Base-by-base conservation (phyloP, 768 basidiomycete genomes). In the Tricholoma furcatifolium region DNA sequence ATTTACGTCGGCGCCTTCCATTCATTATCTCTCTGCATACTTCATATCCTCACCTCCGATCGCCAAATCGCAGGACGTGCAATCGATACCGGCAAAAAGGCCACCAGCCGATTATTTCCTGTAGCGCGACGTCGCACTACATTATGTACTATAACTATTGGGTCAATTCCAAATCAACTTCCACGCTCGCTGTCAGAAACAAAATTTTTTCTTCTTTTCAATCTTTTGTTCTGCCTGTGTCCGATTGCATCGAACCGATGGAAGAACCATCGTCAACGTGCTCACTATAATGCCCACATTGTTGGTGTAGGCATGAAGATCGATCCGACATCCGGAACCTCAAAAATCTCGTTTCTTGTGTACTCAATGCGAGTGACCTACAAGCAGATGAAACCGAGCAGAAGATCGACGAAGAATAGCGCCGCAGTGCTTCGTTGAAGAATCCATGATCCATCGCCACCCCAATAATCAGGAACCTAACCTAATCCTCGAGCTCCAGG, bases 61-160 rank as follows among this genome's bases (percentile, higher is more conserved):
- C n/a, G 32, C 38, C 18, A 31, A 36, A 39, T 31, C 44, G 10
- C 62, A 93, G 89, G 92, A 93, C 57, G 83, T 91, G 31, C 80
- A 82, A 54, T 89, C 88, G 24, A 83, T 90, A 65, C 90, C 89
- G 23, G 83, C 87, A 27, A 91, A 91, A 73, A 80, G 90, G 3
- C 90, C 91, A 18, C 89, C 90, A 17, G 87, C 91, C 38, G 91
- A 93, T 68, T 93, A 93, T 63, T 93, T 93, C 70, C 71, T 93
- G 44, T 92, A 69, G 69, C 12, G 18, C 11, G 20, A 27, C 23
- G 20, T 15, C 51, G 41, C 40, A 32, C 42, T 14, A 17, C 17
- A 9, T 12, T 7, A 10, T 51, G 49, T 55, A 50, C 38, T 20
- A 55, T 47, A 35, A 55, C 31, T 43, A 34, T 55, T 15, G 20